phyloP scores from a whole-genome alignment of 1,139 yeast genomes.

The Candida gigantensis region DNA sequence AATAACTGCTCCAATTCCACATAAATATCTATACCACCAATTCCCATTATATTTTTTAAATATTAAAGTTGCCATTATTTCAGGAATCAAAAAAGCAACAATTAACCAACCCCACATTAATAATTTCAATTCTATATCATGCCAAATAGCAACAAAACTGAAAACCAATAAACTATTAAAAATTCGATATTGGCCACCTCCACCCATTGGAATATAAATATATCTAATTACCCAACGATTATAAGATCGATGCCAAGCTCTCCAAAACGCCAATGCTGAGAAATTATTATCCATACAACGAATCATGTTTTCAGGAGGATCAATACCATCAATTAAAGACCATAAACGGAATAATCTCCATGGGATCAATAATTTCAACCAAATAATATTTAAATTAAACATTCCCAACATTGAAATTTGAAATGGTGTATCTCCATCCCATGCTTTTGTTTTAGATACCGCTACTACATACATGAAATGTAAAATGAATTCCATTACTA shows the following conservation, averaged over 20 bases:
- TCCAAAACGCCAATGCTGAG: constrained; percentile 92
- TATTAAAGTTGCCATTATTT: constrained; percentile 60
- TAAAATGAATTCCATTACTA: constrained; percentile 84
- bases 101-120: constrained; percentile 96
- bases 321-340: constrained; percentile 88
- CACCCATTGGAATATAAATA: constrained; percentile 81
- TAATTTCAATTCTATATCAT: constrained; percentile 84
- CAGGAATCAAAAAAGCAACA: constrained; percentile 88
- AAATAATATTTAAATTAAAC: constrained; percentile 84
- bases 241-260: constrained; percentile 97
- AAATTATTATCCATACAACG: constrained; percentile 94
- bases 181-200: constrained; percentile 72
- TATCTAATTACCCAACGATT: constrained; percentile 86
- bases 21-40: constrained; percentile 78
- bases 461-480: constrained; percentile 94
- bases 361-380: constrained; percentile 90
- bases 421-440: constrained; percentile 88
- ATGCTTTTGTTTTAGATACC: constrained; percentile 82
- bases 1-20: constrained; percentile 83
- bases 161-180: constrained; percentile 84
- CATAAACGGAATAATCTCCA: constrained; percentile 96
- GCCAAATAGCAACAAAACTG: constrained; percentile 98
- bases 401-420: constrained; percentile 94
- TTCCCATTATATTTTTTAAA: constrained; percentile 42
- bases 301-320: constrained; percentile 97